Evolutionary conservation across 2,329 filamentous ascomycete species (phyloP).

Genomic region (Apiospora hydei): DNA sequence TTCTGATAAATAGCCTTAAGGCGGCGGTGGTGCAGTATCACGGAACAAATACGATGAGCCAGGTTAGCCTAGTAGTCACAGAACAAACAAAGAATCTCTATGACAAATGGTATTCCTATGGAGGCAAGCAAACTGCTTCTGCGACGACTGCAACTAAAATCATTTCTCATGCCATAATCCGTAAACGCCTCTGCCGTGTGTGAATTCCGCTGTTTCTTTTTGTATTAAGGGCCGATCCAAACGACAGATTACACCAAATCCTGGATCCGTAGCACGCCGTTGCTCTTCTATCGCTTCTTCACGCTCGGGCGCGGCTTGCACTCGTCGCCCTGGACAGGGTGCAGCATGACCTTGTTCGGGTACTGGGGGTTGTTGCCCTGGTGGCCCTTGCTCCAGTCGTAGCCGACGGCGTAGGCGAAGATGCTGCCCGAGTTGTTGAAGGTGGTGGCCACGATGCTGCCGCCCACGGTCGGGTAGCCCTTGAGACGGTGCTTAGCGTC

Average conservation of each 20-base stretch:
- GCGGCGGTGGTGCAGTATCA: too few species aligned
- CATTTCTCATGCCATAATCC: conserved; percentile 16
- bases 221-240: conserved; percentile 16
- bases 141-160: conserved; percentile 14
- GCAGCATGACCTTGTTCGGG: conserved; percentile 85
- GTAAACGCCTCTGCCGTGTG: conserved; percentile 15
- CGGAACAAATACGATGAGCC: too few species aligned
- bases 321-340: conserved; percentile 71
- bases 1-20: too few species aligned
- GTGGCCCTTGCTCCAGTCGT: conserved; percentile 99
- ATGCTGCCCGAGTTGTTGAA: conserved; percentile 88
- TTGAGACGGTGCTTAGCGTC: conserved; percentile 88
- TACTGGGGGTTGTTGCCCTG: conserved; percentile 78
- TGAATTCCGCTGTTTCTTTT: background rate
- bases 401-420: conserved; percentile 89
- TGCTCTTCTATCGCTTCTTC: conserved; percentile 53
- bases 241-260: background rate
- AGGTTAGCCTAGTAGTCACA: too few species aligned
- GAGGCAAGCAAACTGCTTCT: conserved; percentile 13
- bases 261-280: background rate
- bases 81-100: background rate
- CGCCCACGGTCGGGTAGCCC: conserved; percentile 84
- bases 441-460: conserved; percentile 88
- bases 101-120: conserved; percentile 17
- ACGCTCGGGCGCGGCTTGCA: conserved; percentile 67